Percentiles rank a stretch among this genome's conserved stretches.
Conservation (phyloP, 75 land plant genomes). For the Cupressus sempervirens region DNA sequence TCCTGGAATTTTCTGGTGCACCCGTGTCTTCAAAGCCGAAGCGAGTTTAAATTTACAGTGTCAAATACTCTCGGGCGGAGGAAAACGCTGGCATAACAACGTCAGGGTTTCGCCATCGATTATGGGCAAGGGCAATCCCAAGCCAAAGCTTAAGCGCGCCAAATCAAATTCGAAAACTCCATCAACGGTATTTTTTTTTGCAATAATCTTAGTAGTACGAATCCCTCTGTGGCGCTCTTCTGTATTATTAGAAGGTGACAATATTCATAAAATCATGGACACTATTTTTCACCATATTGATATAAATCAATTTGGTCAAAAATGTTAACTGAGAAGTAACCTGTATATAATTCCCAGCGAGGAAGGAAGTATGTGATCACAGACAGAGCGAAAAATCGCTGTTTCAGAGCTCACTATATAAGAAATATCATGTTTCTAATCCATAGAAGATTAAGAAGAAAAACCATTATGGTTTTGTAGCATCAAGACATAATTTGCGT, state of each 20-base stretch:
- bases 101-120: not conserved
- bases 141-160: not conserved
- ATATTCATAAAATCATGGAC: not conserved
- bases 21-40: not conserved
- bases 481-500: not conserved
- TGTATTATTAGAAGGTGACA: not conserved
- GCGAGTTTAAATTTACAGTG: not conserved
- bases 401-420: not conserved
- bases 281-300: not conserved
- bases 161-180: not conserved
- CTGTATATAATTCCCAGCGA: not conserved
- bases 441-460: no score
- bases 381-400: not conserved
- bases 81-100: not conserved
- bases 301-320: no score
- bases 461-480: not conserved
- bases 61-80: not conserved
- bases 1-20: not conserved
- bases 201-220: not conserved
- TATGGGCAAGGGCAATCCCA: not conserved
- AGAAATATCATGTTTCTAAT: not conserved
- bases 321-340: not conserved
- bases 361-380: not conserved
- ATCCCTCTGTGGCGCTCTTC: not conserved
- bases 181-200: not conserved